Evolutionary conservation across 176 grass and related monocot species (phyloP).

Genomic region (Elymus sibiricus): DNA sequence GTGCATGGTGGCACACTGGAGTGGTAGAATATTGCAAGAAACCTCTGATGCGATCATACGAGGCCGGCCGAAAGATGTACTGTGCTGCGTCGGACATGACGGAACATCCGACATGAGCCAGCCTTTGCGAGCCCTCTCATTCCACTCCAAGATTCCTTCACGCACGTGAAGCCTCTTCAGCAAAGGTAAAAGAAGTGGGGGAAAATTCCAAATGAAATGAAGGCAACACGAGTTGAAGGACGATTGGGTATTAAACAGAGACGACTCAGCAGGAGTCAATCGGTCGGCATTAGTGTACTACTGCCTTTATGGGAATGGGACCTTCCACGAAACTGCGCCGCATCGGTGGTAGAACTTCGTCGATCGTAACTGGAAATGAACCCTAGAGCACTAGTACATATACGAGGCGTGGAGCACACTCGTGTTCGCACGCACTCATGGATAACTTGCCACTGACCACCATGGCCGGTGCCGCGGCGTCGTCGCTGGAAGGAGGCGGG

Average conservation of each 20-base stretch:
- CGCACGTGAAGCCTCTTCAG: neutral
- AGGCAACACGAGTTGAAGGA: neutral
- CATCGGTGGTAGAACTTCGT: neutral
- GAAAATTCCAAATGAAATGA: neutral
- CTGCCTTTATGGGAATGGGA: neutral
- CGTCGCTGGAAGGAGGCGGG: neutral
- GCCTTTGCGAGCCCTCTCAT: neutral
- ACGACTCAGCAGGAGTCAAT: neutral
- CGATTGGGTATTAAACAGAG: neutral
- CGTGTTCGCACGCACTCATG: neutral
- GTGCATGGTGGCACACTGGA: no score
- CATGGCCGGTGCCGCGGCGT: neutral
- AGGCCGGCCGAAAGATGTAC: neutral
- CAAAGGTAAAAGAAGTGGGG: neutral
- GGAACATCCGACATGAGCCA: neutral
- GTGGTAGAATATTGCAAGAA: neutral
- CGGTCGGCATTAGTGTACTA: no score
- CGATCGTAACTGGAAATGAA: neutral
- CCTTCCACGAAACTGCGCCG: neutral
- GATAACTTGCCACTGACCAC: neutral
- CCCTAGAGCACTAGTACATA: neutral
- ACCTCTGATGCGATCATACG: neutral
- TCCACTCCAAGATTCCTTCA: neutral
- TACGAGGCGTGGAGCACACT: neutral
- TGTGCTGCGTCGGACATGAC: neutral